These are phyloP conservation scores for Meripilus lineatus DNA, from an alignment of 1,284 basidiomycete species.

Conservation along the genomic window DNA sequence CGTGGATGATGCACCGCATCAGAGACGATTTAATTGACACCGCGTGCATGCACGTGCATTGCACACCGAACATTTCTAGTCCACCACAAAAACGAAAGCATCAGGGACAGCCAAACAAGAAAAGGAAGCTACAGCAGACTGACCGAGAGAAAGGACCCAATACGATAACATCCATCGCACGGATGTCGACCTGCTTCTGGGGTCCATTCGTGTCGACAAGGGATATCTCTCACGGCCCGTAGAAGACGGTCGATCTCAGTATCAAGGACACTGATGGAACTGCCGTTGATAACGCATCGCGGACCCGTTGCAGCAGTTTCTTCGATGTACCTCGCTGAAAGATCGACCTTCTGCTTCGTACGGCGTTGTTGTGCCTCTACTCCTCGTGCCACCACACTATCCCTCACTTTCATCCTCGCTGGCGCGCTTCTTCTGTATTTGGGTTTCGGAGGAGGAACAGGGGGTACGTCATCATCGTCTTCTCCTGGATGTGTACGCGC, in stretches of 20 bases:
- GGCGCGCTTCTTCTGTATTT: slow-evolving; percentile 4
- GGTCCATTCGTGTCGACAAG: slow-evolving; percentile 5
- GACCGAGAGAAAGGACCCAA: slow-evolving; percentile 3
- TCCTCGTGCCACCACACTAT: slow-evolving; percentile 5
- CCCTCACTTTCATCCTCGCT: neutral
- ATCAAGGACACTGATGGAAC: slow-evolving; percentile 1
- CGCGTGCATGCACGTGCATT: slow-evolving; percentile 3
- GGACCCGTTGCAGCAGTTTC: neutral
- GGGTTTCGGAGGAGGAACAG: neutral
- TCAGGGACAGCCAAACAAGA: neutral
- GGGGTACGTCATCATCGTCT: neutral
- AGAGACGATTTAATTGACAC: slow-evolving; percentile 6
- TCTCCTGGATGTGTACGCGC: too few relatives aligned
- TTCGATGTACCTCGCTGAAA: neutral
- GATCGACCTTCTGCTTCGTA: neutral
- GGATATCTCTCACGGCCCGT: neutral
- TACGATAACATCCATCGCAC: slow-evolving; percentile 6
- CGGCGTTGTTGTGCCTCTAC: slow-evolving; percentile 5
- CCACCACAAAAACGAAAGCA: neutral
- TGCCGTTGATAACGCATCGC: neutral
- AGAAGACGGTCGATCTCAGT: slow-evolving; percentile 5
- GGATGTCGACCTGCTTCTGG: neutral
- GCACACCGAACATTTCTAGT: slow-evolving; percentile 4
- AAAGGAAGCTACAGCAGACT: neutral
- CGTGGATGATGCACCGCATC: too few relatives aligned